phyloP scores from a whole-genome alignment of 805 yeast species.

The Candida sithepensis region DNA sequence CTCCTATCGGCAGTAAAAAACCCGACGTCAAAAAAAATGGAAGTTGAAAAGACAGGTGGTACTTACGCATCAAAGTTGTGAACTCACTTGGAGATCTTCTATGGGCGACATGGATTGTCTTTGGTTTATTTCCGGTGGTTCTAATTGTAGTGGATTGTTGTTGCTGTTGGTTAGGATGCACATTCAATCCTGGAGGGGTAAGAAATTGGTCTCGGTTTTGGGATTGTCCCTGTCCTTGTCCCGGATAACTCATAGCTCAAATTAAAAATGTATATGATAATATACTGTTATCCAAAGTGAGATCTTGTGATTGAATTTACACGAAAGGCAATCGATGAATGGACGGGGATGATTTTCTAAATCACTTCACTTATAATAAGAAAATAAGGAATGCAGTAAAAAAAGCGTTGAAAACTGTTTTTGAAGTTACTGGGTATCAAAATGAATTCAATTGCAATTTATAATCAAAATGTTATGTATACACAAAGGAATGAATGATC shows the following conservation, averaged over 20 bases:
- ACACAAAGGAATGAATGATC: background rate
- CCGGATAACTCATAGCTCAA: slow-evolving; percentile 5
- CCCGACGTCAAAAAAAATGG: background rate
- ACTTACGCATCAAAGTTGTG: slow-evolving; percentile 79
- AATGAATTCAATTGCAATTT: background rate
- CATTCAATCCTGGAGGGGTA: slow-evolving; percentile 8
- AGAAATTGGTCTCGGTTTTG: slow-evolving; percentile 1
- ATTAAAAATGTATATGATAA: background rate
- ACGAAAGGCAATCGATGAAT: background rate
- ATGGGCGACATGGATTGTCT: slow-evolving; percentile 88
- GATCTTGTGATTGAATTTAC: background rate
- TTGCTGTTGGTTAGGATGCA: slow-evolving; percentile 6
- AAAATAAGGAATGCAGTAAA: background rate
- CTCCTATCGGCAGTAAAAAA: background rate
- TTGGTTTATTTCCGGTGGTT: slow-evolving; percentile 39
- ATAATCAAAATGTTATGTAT: background rate
- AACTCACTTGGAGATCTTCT: slow-evolving; percentile 94
- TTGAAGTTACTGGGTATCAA: background rate
- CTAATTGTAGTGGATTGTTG: slow-evolving; percentile 31
- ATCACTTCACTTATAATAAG: background rate
- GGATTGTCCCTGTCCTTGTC: slow-evolving; percentile 7
- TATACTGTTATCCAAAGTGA: background rate
- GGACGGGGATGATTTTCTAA: background rate
- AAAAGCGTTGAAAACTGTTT: background rate
- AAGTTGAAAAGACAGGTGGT: background rate